Evolutionary conservation across 1,284 basidiomycete species (phyloP), one percentile per base, ranked within the genome.

Genomic region (Cutaneotrichosporon mucoides): DNA sequence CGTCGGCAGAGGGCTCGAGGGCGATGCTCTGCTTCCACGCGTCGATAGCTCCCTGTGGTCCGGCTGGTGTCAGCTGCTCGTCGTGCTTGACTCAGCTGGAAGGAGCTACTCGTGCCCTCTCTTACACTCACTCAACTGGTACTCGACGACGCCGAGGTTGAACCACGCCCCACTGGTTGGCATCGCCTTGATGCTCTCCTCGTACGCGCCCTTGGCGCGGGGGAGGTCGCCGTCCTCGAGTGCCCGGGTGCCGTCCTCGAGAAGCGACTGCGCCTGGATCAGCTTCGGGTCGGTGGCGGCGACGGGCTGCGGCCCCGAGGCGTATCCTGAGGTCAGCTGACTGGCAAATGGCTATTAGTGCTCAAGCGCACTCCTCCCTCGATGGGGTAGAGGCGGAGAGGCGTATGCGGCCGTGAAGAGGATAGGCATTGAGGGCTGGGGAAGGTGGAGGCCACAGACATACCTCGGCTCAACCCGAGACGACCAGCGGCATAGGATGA

Each of bases 141-240:
- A 79, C 61, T 77, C 75, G 59, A 72, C 69, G 43, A 79, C 77
- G 37, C 74, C 77, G 13, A 79, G 65, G 63, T 79, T 79, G 66
- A 74, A 75, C 64, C 66, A 76, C 5, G 68, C 77, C 38, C 70
- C 72, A 33, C 90, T 86, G 60, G 85, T 90, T 61, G 87, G 84
- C 73, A 88, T 88, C 59, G 93, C 88, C 65, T 88, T 84, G 11
- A 89, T 83, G 69, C 89, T 92, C 68, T 89, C 85, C 73, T 84
- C 80, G 78, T 96, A 96, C 33, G 89, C 80, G 42, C 79, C 81
- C 75, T 88, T 89, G 41, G 93, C 93, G 44, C 82, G 84, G 63
- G 88, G 81, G 4, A 96, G 83, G 69, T 96, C 92, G 15, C 93
- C 93, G 66, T 91, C 88, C 77, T 96, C 93, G 41, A 97, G 83